Base-by-base conservation (phyloP, 2,329 filamentous ascomycete species). In the Sclerotinia borealis region DNA sequence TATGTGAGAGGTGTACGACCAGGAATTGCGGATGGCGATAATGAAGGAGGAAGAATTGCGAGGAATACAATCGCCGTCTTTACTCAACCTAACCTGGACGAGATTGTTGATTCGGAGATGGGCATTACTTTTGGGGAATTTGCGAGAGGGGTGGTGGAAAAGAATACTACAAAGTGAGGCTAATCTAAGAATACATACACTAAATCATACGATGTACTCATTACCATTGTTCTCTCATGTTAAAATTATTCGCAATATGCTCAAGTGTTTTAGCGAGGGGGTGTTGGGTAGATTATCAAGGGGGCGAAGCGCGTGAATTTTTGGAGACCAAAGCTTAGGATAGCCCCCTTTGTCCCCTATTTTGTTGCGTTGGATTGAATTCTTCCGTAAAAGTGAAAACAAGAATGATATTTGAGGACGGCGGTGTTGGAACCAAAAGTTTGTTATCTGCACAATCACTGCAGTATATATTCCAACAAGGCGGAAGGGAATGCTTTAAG, bases 51-150 rank as follows among this genome's bases (percentile, higher is more conserved):
- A 2, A 78, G 79, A 34, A 82, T 93, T 65, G 90, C 89, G 34
- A 80, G 89, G 64, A 98, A 98, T 77, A 99, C 95, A 11, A 77
- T 99, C 69, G 95, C 95, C 0, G 92, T 98, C 11, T 99, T 98
- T 73, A 99, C 93, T 64, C 95, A 99, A 82, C 95, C 95, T 29
- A 96, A 97, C 78, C 76, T 98, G 65, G 90, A 85, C 70, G 90
- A 93, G 70, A 83, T 86, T 77, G 88, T 93, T 17, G 90, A 93
- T 72, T 81, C 85, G 64, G 79, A 83, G 73, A 81, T 85, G 70
- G 82, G 84, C 43, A 80, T 86, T 63, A 89, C 84, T 45, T 93
- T 93, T 81, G 90, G 89, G 27, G 84, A 89, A 71, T 92, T 93
- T 79, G 90, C 90, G 34, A 71, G 72, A 52, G 73, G 73, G 2